Evolutionary conservation across 306 rosid species (phyloP).

Genomic region (Dryas drummondii): DNA sequence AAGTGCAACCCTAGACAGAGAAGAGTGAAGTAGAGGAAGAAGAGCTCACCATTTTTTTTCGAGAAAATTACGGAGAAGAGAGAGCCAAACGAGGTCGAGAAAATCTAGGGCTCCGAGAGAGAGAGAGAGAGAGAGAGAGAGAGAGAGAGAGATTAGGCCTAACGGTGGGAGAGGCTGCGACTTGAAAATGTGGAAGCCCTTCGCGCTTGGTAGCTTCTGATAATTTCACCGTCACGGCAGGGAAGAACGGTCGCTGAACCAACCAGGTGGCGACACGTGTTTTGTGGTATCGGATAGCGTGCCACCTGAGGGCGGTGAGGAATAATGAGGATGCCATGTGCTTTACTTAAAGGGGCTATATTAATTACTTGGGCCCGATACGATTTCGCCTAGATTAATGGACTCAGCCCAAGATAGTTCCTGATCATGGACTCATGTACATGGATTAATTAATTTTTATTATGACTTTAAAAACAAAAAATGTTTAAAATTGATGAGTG

Average conservation of each 20-base stretch:
- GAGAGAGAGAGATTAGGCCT: constrained; percentile 1
- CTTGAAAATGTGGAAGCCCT: constrained; percentile 16
- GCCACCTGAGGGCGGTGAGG: constrained; percentile 24
- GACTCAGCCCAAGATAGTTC: constrained; percentile 2
- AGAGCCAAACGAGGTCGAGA: constrained; percentile 14
- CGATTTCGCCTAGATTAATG: not conserved
- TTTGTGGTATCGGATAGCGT: not conserved
- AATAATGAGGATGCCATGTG: not conserved
- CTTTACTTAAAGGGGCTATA: constrained; percentile 7
- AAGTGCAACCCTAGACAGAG: not conserved
- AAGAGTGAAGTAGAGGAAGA: constrained; percentile 1
- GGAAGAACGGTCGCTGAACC: not conserved
- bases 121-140: constrained; percentile 10
- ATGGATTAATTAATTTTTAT: not conserved
- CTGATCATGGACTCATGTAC: not conserved
- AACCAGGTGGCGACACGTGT: constrained; percentile 2
- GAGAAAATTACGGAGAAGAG: constrained; percentile 26
- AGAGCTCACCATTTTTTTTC: constrained; percentile 41
- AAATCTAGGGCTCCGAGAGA: constrained; percentile 35
- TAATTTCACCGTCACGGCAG: constrained; percentile 29
- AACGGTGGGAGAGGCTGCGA: constrained; percentile 7
- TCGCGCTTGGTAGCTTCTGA: constrained; percentile 17
- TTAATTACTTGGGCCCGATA: not conserved
- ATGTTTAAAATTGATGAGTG: no score
- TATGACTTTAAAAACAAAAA: no score